phyloP scores from a whole-genome alignment of 129 eudicot genomes.

The Chrysanthemum makinoi region DNA sequence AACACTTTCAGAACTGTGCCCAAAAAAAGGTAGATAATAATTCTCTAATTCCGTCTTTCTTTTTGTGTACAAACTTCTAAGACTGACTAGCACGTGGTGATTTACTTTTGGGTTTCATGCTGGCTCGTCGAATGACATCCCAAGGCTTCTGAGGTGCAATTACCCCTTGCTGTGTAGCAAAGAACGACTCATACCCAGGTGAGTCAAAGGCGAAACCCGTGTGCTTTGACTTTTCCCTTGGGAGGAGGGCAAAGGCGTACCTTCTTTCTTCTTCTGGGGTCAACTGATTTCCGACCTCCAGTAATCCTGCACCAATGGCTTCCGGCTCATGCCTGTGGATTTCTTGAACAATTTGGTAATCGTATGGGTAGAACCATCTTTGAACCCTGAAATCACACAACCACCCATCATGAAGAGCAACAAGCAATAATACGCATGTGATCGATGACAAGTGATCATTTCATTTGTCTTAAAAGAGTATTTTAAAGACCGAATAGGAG shows the following conservation, averaged over 20 bases:
- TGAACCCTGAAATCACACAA: slow-evolving; percentile 56
- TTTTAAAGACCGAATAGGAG: background rate
- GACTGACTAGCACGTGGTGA: slow-evolving; percentile 37
- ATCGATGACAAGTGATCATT: background rate
- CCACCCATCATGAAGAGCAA: background rate
- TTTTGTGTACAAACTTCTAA: slow-evolving; percentile 35
- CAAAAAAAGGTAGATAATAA: slow-evolving; percentile 20
- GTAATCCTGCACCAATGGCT: slow-evolving; percentile 54
- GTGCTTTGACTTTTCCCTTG: slow-evolving; percentile 79
- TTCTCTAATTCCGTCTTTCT: slow-evolving; percentile 15
- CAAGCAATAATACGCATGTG: background rate
- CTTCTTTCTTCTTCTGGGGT: slow-evolving; percentile 88
- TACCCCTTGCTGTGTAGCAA: slow-evolving; percentile 91
- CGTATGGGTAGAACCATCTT: slow-evolving; percentile 93
- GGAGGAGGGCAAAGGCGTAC: slow-evolving; percentile 81
- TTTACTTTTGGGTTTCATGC: slow-evolving; percentile 58
- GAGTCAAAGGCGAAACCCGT: slow-evolving; percentile 99
- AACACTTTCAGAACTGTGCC: slow-evolving; percentile 18
- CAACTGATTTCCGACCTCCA: slow-evolving; percentile 59
- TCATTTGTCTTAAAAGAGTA: background rate
- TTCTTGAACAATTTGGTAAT: slow-evolving; percentile 91
- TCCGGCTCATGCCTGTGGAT: slow-evolving; percentile 81
- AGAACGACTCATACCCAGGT: slow-evolving; percentile 96
- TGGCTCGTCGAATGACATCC: slow-evolving; percentile 96
- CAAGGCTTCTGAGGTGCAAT: slow-evolving; percentile 85